A percentile compares a stretch with the other conserved stretches of the same genome.
Evolutionary conservation across 2,329 filamentous ascomycete species (phyloP).

Genomic region (Esteya vermicola): DNA sequence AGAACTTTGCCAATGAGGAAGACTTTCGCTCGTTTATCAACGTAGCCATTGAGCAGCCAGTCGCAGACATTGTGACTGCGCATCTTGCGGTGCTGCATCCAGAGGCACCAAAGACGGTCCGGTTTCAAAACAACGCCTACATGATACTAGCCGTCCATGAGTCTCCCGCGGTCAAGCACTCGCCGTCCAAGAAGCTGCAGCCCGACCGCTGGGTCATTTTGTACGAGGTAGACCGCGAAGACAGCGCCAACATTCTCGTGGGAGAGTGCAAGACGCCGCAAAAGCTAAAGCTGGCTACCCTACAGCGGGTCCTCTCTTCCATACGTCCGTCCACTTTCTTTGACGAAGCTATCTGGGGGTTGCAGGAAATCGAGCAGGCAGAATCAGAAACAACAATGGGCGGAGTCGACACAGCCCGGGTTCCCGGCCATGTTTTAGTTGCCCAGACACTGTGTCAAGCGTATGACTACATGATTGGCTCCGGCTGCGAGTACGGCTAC

Average conservation of each 20-base stretch:
- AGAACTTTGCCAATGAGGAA: not conserved
- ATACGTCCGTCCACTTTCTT: not conserved
- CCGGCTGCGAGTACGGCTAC: conserved; percentile 7
- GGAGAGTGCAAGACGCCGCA: conserved; percentile 5
- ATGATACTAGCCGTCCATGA: not conserved
- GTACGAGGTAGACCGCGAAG: not conserved
- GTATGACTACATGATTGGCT: conserved; percentile 6
- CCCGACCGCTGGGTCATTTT: conserved; percentile 3
- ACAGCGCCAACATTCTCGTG: not conserved
- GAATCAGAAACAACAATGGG: not conserved
- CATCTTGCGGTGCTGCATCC: not conserved
- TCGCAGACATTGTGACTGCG: not conserved
- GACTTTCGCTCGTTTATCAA: not conserved
- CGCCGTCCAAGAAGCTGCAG: not conserved
- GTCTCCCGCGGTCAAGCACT: not conserved
- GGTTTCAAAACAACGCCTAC: not conserved
- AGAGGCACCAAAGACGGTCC: not conserved
- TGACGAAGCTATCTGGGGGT: not conserved
- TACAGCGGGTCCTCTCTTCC: not conserved
- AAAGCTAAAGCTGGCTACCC: not conserved
- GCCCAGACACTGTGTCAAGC: conserved; percentile 4
- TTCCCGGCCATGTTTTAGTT: not conserved
- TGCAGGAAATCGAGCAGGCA: not conserved
- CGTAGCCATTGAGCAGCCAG: not conserved
- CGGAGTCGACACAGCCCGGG: not conserved